phyloP scores from a whole-genome alignment of 345 rosid species.

The Rhodamnia argentea region DNA sequence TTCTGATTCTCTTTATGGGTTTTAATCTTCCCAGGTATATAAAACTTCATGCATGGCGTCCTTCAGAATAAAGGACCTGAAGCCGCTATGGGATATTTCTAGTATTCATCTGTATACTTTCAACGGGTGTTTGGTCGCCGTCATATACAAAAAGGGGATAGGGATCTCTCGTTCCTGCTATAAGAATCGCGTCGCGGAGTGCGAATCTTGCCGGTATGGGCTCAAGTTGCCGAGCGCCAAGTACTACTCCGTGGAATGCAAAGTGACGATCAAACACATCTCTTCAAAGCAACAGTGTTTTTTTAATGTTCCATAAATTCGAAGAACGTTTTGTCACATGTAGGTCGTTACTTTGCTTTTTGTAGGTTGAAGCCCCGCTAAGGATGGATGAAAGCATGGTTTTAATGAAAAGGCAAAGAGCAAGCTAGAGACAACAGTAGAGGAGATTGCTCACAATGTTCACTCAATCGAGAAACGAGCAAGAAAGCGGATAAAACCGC shows the following conservation, averaged over 20 bases:
- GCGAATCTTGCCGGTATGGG: not conserved
- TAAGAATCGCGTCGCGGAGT: not conserved
- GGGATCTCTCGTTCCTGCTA: not conserved
- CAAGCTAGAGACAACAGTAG: not conserved
- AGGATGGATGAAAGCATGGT: not conserved
- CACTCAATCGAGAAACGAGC: not conserved
- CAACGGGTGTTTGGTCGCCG: not conserved
- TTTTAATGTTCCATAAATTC: not conserved
- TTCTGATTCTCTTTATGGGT: not conserved
- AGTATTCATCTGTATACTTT: not conserved
- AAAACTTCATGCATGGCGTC: not conserved
- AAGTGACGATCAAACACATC: not conserved
- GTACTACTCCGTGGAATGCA: not conserved
- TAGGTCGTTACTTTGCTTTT: not conserved
- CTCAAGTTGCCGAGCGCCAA: not conserved
- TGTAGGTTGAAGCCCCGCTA: not conserved
- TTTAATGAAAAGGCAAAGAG: not conserved
- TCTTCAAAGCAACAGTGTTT: not conserved
- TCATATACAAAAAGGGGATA: not conserved
- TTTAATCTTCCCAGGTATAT: not conserved
- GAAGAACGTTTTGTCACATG: not conserved
- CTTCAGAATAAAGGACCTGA: too few relatives aligned
- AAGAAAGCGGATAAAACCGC: not conserved
- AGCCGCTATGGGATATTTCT: too few relatives aligned
- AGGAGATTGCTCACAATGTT: not conserved